phyloP scores from a whole-genome alignment of 108 stramenopile genomes.

The Pseudonitzschia multistriata region DNA sequence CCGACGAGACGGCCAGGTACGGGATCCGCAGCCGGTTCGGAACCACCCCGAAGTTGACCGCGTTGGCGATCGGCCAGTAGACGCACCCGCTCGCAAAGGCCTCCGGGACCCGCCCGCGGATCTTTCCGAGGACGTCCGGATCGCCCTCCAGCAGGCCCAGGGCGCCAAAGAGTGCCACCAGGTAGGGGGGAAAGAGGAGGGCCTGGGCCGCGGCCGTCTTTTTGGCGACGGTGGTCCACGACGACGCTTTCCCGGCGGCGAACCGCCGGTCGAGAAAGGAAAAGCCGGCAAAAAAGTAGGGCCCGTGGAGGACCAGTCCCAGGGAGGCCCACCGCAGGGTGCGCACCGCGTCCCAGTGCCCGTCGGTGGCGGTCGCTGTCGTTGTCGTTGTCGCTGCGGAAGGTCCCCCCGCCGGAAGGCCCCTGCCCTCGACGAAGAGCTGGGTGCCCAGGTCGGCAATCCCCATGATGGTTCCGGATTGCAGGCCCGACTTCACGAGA shows the following conservation, averaged over 20 bases:
- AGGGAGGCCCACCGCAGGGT: conserved; percentile 45
- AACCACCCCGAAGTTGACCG: conserved; percentile 39
- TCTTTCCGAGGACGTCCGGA: conserved; percentile 31
- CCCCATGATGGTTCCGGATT: conserved; percentile 44
- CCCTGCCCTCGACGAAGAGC: conserved; percentile 19
- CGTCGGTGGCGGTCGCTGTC: not conserved
- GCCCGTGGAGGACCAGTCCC: conserved; percentile 44
- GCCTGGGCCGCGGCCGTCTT: conserved; percentile 47
- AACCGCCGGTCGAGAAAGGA: conserved; percentile 34
- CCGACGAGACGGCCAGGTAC: conserved; percentile 35
- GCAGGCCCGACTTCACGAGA: conserved; percentile 31
- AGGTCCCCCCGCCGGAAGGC: not conserved
- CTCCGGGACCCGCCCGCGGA: conserved; percentile 30
- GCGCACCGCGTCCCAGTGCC: conserved; percentile 16
- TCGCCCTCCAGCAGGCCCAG: conserved; percentile 37
- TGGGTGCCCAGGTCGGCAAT: conserved; percentile 43
- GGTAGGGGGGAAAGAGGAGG: conserved; percentile 48
- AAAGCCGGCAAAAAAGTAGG: conserved; percentile 45
- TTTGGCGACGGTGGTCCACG: conserved; percentile 27
- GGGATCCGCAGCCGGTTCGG: conserved; percentile 32
- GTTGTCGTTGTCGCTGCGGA: conserved; percentile 1
- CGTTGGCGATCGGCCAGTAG: conserved; percentile 49
- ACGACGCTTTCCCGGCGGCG: conserved; percentile 6
- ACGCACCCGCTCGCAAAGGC: conserved; percentile 44
- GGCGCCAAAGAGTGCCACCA: conserved; percentile 37